Conservation (phyloP, 495 filamentous ascomycete genomes). For the Talaromyces proteolyticus region DNA sequence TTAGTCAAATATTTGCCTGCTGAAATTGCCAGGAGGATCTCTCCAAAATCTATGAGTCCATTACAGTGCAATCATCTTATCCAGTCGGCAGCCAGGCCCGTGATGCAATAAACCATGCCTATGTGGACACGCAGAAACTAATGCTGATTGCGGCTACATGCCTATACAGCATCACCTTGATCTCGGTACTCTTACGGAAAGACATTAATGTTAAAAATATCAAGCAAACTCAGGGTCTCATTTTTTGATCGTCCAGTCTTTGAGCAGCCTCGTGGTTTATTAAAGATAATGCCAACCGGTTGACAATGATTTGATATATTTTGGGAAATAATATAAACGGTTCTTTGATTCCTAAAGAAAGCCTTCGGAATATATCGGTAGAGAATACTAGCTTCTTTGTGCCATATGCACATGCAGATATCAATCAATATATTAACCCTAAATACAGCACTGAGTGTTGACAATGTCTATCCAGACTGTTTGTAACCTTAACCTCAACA, state of each 20-base stretch:
- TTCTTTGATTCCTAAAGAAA: no score
- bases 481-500: no score
- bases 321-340: no score
- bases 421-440: no score
- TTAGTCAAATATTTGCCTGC: slow-evolving; percentile 51
- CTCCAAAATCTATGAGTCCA: slow-evolving; percentile 42
- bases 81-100: slow-evolving; percentile 40
- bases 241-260: neutral
- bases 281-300: no score
- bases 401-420: no score
- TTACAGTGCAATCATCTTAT: slow-evolving; percentile 47
- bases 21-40: slow-evolving; percentile 22
- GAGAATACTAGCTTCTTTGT: no score
- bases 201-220: neutral
- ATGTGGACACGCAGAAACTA: slow-evolving; percentile 32
- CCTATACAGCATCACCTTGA: neutral
- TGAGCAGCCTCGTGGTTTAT: no score
- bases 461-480: no score
- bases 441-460: no score
- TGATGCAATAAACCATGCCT: slow-evolving; percentile 48
- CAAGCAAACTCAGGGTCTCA: neutral
- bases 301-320: no score
- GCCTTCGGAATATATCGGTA: no score
- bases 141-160: slow-evolving; percentile 7
- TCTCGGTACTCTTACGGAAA: neutral